These are phyloP conservation scores for Naegleria lovaniensis DNA, from an alignment of 208 protist species.

Conservation along the genomic window DNA sequence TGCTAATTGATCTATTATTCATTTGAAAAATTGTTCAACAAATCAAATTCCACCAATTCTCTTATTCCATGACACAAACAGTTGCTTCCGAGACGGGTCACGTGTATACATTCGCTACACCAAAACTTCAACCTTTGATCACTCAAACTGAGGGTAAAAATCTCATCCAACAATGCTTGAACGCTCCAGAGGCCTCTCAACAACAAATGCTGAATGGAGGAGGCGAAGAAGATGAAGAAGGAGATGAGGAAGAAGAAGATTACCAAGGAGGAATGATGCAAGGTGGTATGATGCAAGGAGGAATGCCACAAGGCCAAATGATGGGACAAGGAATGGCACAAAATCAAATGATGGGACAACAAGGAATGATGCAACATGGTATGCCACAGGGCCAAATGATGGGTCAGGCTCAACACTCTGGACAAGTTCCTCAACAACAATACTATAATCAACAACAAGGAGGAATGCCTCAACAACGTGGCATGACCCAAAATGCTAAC, in stretches of 20 bases:
- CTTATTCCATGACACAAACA: no score
- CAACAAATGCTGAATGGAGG: neutral
- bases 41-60: no score
- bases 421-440: neutral
- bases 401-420: neutral
- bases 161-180: slow-evolving; percentile 64
- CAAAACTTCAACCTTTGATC: slow-evolving; percentile 67
- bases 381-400: neutral
- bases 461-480: neutral
- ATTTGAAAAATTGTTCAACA: no score
- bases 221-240: neutral
- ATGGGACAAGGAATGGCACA: neutral
- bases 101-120: slow-evolving; percentile 73
- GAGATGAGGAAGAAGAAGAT: neutral
- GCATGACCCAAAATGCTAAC: neutral
- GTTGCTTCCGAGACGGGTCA: slow-evolving; percentile 60
- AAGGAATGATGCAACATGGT: neutral
- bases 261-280: neutral
- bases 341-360: neutral
- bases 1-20: neutral
- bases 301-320: neutral
- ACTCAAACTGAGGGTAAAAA: slow-evolving; percentile 61
- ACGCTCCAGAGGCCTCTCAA: slow-evolving; percentile 50
- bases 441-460: neutral
- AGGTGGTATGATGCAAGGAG: neutral